These are phyloP conservation scores for Aspergillus felis DNA, from an alignment of 2,329 filamentous ascomycete genomes.

Conservation along the genomic window DNA sequence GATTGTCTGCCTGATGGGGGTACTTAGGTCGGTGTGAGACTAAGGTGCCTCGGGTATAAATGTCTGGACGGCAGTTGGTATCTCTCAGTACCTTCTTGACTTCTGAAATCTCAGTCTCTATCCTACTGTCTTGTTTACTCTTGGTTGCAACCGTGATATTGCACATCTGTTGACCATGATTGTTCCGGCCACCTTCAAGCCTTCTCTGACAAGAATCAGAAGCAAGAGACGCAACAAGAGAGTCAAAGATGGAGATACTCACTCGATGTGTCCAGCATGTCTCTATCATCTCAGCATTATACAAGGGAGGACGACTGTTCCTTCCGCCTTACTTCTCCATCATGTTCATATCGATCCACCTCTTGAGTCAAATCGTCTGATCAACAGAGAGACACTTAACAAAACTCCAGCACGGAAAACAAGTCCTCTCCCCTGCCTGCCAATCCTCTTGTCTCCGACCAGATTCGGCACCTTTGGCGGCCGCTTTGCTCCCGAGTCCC, in stretches of 20 bases:
- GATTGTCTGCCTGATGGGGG: background rate
- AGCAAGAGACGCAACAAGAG: background rate
- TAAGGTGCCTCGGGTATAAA: background rate
- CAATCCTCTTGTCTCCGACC: conserved; percentile 1
- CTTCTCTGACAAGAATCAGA: background rate
- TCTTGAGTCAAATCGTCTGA: background rate
- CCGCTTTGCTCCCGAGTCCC: conserved; percentile 25
- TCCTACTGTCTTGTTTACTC: background rate
- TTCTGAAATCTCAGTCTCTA: background rate
- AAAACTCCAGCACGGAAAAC: conserved; percentile 10
- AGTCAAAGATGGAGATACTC: background rate
- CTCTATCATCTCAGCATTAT: background rate
- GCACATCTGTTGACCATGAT: conserved; percentile 1
- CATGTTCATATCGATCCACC: background rate
- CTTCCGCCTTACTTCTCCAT: background rate
- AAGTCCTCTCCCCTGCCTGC: conserved; percentile 7
- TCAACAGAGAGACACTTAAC: background rate
- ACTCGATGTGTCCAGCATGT: background rate
- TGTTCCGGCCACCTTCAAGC: background rate
- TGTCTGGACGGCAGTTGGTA: background rate
- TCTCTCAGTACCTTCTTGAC: background rate
- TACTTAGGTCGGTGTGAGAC: background rate
- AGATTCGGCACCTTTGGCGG: conserved; percentile 24
- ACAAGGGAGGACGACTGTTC: background rate
- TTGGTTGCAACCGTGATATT: background rate